Evolutionary conservation across 768 basidiomycete genomes (phyloP).

Genomic region (Lyophyllum atratum): DNA sequence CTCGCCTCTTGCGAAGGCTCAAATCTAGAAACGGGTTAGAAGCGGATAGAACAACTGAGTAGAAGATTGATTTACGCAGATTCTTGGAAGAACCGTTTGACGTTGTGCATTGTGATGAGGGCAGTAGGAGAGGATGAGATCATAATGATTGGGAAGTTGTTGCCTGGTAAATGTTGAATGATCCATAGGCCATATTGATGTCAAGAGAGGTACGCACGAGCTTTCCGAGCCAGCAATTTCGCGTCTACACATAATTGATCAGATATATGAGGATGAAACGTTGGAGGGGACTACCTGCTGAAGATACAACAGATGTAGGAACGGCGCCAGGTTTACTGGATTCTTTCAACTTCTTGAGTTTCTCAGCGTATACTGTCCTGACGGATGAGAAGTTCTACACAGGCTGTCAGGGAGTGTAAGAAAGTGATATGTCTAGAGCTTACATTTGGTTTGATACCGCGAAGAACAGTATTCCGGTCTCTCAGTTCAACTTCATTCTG

Average conservation of each 20-base stretch:
- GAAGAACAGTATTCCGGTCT: constrained; percentile 81
- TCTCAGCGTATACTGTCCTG: constrained; percentile 66
- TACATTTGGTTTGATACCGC: constrained; percentile 85
- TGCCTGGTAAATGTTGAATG: constrained; percentile 41
- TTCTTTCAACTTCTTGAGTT: constrained; percentile 78
- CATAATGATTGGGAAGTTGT: constrained; percentile 92
- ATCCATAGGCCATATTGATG: not conserved
- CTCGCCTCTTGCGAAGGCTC: constrained; percentile 78
- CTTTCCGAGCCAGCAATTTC: constrained; percentile 68
- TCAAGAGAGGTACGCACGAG: constrained; percentile 46
- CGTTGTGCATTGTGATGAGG: constrained; percentile 97
- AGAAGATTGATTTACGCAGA: constrained; percentile 53
- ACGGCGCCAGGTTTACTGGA: constrained; percentile 52
- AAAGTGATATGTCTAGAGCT: constrained; percentile 23
- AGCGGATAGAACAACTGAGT: not conserved
- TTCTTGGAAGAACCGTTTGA: constrained; percentile 91
- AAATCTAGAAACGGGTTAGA: constrained; percentile 44
- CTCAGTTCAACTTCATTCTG: constrained; percentile 76
- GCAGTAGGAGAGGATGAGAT: constrained; percentile 95
- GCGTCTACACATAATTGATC: constrained; percentile 37
- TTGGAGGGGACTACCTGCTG: constrained; percentile 32
- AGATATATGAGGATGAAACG: not conserved
- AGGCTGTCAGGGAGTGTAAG: not conserved
- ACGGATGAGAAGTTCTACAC: constrained; percentile 84
- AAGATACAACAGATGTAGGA: constrained; percentile 37